Percentiles rank a stretch among this genome's conserved stretches.
These are phyloP conservation scores for Avena sativa DNA, from an alignment of 176 grass and related monocot species.

Conservation along the genomic window DNA sequence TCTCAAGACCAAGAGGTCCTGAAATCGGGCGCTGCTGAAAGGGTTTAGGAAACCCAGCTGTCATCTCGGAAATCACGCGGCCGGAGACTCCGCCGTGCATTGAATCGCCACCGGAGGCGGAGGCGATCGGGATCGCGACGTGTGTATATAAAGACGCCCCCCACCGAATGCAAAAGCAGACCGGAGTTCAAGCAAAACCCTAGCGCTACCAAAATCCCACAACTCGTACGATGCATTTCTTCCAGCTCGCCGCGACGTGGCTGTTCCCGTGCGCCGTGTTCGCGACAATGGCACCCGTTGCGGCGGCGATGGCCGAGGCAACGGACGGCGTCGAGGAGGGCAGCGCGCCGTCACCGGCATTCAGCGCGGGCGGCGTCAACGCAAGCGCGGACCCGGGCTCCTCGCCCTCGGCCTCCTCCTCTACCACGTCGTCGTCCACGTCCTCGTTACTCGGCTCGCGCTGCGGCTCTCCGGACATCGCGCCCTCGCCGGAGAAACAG, in stretches of 20 bases:
- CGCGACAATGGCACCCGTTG: neutral
- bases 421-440: neutral
- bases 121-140: neutral
- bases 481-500: neutral
- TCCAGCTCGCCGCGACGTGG: conserved; percentile 37
- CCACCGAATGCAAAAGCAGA: neutral
- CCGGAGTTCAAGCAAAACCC: neutral
- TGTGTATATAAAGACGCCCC: neutral
- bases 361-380: neutral
- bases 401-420: neutral
- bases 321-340: neutral
- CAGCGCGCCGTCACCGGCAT: neutral
- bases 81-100: neutral
- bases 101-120: neutral
- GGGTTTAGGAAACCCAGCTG: neutral
- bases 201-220: no score
- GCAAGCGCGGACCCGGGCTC: neutral
- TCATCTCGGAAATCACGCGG: neutral
- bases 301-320: neutral
- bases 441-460: conserved; percentile 1
- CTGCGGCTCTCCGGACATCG: neutral
- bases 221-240: neutral
- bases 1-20: no score
- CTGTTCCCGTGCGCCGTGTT: conserved; percentile 32
- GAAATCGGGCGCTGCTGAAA: no score